Conservation (phyloP, 768 basidiomycete species). For the Leccinum pellstonianum region DNA sequence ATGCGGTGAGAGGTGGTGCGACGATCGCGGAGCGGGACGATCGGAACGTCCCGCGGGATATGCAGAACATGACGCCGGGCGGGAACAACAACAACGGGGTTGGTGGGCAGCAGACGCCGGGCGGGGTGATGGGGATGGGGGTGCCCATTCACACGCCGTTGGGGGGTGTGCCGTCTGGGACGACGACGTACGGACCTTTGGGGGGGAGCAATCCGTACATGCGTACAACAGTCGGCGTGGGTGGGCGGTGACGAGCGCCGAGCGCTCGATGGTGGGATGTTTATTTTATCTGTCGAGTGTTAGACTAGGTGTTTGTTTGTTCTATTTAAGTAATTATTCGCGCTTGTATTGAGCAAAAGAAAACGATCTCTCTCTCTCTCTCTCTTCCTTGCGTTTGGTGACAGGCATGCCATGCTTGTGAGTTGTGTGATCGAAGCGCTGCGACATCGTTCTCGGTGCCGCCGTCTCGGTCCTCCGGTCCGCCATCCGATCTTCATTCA, state of each 20-base stretch:
- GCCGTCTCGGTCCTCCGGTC: neutral
- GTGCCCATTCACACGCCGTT: slow-evolving; percentile 40
- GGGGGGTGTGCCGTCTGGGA: slow-evolving; percentile 42
- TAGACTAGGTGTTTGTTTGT: slow-evolving; percentile 20
- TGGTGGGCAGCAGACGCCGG: slow-evolving; percentile 33
- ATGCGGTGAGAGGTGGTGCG: slow-evolving; percentile 65
- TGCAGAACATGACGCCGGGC: slow-evolving; percentile 59
- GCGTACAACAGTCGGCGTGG: slow-evolving; percentile 57
- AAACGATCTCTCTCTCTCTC: neutral
- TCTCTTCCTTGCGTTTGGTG: neutral
- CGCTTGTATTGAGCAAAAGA: slow-evolving; percentile 22
- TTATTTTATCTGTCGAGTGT: slow-evolving; percentile 23
- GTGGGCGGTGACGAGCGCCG: slow-evolving; percentile 40
- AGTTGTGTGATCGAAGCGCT: neutral
- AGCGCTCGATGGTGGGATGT: neutral
- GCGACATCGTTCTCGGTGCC: neutral
- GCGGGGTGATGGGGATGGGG: slow-evolving; percentile 50
- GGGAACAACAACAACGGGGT: slow-evolving; percentile 25
- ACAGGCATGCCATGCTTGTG: neutral
- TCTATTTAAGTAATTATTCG: slow-evolving; percentile 32
- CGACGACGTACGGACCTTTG: slow-evolving; percentile 61
- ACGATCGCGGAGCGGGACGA: slow-evolving; percentile 85
- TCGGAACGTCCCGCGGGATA: slow-evolving; percentile 46
- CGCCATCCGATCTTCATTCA: neutral
- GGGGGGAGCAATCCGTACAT: slow-evolving; percentile 60